Base-by-base conservation (phyloP, 2,329 filamentous ascomycete genomes). In the Verticillium albo-atrum region DNA sequence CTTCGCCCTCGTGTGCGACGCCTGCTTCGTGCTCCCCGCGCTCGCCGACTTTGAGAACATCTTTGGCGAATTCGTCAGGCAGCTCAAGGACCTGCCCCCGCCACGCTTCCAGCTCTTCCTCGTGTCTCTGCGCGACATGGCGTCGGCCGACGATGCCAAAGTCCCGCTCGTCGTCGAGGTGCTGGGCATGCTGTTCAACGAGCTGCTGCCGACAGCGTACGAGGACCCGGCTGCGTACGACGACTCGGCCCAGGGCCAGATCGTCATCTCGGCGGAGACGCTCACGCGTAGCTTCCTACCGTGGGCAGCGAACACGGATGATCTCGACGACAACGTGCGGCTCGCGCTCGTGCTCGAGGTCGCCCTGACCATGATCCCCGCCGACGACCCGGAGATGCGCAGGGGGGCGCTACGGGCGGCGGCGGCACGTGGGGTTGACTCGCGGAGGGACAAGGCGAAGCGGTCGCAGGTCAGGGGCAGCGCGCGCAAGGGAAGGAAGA, bases 261-360 rank as follows among this genome's bases (percentile, higher is more conserved):
- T 78, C 25, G 69, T 71, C 3, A 68, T 85, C 51, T 80, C 79
- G 5, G 68, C 73, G 25, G 66, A 65, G 6, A 80, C 85, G 63
- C 69, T 86, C 50, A 75, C 81, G 67, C 70, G 77, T 51, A 87
- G 86, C 67, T 93, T 86, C 70, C 79, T 92, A 2, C 84, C 84
- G 0, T 86, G 82, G 64, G 78, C 88, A 0, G 89, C 90, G 1
- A 87, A 84, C 60, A 85, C 81, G 0, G 76, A 82, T 15, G 80
- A 78, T 6, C 72, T 82, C 1, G 81, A 84, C 23, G 89, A 92
- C 63, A 93, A 95, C 65, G 87, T 88, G 28, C 90, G 89, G 70
- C 79, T 93, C 37, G 87, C 88, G 2, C 73, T 93, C 10, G 71
- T 90, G 30, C 75, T 92, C 0, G 91, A 94, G 73, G 79, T 79